Percentiles rank a stretch among this genome's conserved stretches.
Conservation (phyloP, 768 basidiomycete genomes). For the Cystobasidium tubakii region DNA sequence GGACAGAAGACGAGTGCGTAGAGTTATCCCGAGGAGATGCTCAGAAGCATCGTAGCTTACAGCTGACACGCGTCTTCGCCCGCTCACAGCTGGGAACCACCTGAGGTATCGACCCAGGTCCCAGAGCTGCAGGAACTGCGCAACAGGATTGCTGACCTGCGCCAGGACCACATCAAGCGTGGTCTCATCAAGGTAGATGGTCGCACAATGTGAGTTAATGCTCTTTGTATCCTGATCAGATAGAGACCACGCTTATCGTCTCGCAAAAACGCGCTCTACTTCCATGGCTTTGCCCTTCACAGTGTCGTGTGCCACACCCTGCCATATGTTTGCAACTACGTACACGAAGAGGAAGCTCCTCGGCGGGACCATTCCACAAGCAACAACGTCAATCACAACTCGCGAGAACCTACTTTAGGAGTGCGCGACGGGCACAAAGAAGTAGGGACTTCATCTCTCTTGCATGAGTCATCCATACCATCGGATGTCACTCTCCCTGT, state of each 20-base stretch:
- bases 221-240: too few species aligned
- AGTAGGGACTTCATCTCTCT: background rate
- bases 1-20: slow-evolving; percentile 34
- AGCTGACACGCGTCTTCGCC: background rate
- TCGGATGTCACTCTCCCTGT: background rate
- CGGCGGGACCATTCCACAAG: background rate
- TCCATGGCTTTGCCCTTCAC: background rate
- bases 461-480: background rate
- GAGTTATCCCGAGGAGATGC: background rate
- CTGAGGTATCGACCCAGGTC: slow-evolving; percentile 38
- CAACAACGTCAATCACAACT: background rate
- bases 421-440: background rate
- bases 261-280: background rate
- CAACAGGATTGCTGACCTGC: slow-evolving; percentile 62
- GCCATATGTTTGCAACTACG: slow-evolving; percentile 37
- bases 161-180: background rate
- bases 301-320: slow-evolving; percentile 38
- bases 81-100: slow-evolving; percentile 27
- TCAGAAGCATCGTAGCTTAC: background rate
- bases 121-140: slow-evolving; percentile 61
- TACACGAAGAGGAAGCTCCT: slow-evolving; percentile 13
- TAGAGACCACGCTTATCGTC: background rate
- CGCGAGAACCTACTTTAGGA: background rate
- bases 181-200: slow-evolving; percentile 13
- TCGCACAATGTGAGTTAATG: slow-evolving; percentile 11